Evolutionary conservation across 1,139 yeast genomes (phyloP), one percentile per base, ranked within the genome.

Genomic region (Hansenula sp.): DNA sequence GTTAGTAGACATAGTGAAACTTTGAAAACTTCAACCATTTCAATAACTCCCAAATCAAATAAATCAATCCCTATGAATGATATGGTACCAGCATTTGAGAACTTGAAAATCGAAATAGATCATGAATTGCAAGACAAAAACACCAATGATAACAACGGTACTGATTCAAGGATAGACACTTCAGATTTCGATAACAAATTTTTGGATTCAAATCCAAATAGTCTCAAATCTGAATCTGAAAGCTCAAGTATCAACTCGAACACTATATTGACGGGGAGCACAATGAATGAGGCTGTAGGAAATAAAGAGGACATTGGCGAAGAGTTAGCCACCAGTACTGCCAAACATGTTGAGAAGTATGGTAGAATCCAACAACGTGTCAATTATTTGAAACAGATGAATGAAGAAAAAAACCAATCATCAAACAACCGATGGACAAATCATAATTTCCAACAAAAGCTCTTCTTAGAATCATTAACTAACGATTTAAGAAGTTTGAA

Each of bases 361-460:
- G 59, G 60, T 1, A 48, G 59, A 44, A 54, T 55, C 24, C 60
- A 57, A 28, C 59, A 53, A 24, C 48, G 48, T 19, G 46, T 57
- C 5, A 48, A 46, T 5, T 47, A 45, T 10, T 38, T 55, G 33
- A 54, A 52, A 24, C 46, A 41, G 6, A 13, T 55, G 36, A 44
- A 47, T 19, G 50, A 43, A 11, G 44, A 38, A 17, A 49, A 46
- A 11, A 45, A 38, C 9, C 41, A 42, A 24, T n/a, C 35, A 10
- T 12, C 34, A 2, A 33, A 39, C 35, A 41, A 31, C 9, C 24
- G 21, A 10, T 39, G 44, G 13, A 52, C 52, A 10, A 38, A 33
- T 28, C 27, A 46, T 8, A 50, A 41, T 16, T 41, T 55, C 18
- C 51, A 57, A n/a, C 59, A 57, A 41, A 55, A 50, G 38, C 41